Base-by-base conservation (phyloP, 768 basidiomycete genomes). In the Lactarius hengduanensis region DNA sequence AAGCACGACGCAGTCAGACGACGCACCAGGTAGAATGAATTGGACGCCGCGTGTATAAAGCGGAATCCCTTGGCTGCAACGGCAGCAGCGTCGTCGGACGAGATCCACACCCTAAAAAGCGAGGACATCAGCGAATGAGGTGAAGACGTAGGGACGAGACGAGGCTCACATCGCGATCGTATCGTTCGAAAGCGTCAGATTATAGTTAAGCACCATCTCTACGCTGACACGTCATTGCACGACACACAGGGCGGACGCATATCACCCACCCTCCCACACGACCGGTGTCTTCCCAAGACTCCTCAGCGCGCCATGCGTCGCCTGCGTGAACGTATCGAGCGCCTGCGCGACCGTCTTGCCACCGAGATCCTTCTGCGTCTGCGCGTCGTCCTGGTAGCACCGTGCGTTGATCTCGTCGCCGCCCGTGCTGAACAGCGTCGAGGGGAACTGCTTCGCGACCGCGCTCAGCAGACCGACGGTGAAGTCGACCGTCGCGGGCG, bases 321-420 rank as follows among this genome's bases (percentile, higher is more conserved):
- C 79, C 61, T 82, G 74, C 0, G 84, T 85, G 71, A 94, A 94
- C 2, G 73, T 70, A 69, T 84, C 80, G 45, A 95, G 76, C 0
- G 91, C 91, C 62, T 89, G 77, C 41, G 84, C 79, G 11, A 95
- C 72, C 0, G 86, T 90, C 72, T 78, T 4, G 81, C 82, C 26
- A 73, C 80, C 3, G 72, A 62, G n/a, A 77, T 77, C 56, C 0
- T 77, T 74, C 68, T 86, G 84, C 0, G 90, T 90, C 68, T 79
- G 75, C 1, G 78, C 72, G 72, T 94, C 92, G 22, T 88, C 73
- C 2, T 74, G 73, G 70, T 91, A 93, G 73, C 90, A 91, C 16
- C 79, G 79, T 3, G 76, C 74, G 65, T 94, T 93, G 66, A 94
- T 73, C 71, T 94, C 92, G 69, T 94, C 93, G 0, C 94, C 93